Evolutionary conservation across 768 basidiomycete species (phyloP), one percentile per base, ranked within the genome.

Genomic region (Termitomyces sp.): DNA sequence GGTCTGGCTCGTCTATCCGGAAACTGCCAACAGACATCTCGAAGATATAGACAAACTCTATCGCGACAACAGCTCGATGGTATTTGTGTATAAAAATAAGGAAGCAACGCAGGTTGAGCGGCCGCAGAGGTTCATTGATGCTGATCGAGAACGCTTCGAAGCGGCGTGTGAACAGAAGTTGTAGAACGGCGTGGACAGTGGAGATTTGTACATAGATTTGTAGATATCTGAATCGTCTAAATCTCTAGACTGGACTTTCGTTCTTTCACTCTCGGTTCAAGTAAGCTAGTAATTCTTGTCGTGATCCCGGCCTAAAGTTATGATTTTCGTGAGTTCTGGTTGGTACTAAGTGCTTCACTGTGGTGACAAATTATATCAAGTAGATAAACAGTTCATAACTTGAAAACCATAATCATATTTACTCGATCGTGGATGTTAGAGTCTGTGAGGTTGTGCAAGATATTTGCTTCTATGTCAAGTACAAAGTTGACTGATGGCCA

Each of bases 41-140:
- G 80, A 82, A 62, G 80, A 82, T 58, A 79, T 82, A 22, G 80
- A 82, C 64, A 73, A 64, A 43, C 65, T 82, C 16, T 82, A 80
- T 61, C 73, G 75, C 26, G 80, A 80, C 53, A 75, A 77, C 55
- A 70, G 66, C 47, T 71, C 67, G 5, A 74, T 76, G 72, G 62
- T 79, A 7, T 68, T 76, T 22, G 79, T 82, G 8, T 75, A 71
- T 61, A 61, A 65, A 47, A 76, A 77, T 58, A 72, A 74, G 62
- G 80, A 79, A 53, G 78, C 74, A 4, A 76, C 71, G 4, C 73
- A 77, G 59, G 72, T 78, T 18, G 69, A 73, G 58, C 62, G 79
- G n/a, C 79, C 79, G 2, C 73, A 76, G 59, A 68, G 73, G 30
- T 79, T 78, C 46, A 69, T 75, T 51, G 76, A 76, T 45, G 74